Conservation (phyloP, 257 asterid genomes). For the Solanum medicagineum region DNA sequence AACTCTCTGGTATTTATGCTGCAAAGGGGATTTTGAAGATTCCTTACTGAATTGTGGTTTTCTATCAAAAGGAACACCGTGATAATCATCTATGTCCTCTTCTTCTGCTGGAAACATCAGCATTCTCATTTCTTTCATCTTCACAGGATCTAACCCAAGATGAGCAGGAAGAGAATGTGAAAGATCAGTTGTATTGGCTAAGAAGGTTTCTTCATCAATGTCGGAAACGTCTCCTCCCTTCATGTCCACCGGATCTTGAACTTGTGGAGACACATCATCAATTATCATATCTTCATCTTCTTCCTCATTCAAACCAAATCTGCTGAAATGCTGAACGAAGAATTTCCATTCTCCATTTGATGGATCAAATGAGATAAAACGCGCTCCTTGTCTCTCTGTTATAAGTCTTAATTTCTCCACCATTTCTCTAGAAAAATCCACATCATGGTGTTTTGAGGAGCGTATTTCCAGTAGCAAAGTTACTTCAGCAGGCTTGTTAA, state of each 20-base stretch:
- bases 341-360: constrained; percentile 68
- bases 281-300: constrained; percentile 79
- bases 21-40: constrained; percentile 49
- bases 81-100: constrained; percentile 42
- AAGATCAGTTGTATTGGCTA: constrained; percentile 37
- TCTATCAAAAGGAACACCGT: constrained; percentile 26
- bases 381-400: constrained; percentile 80
- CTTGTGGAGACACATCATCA: constrained; percentile 54
- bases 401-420: constrained; percentile 39
- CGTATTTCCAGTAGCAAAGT: constrained; percentile 36
- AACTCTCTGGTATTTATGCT: constrained; percentile 18
- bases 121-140: constrained; percentile 77
- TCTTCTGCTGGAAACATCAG: constrained; percentile 59
- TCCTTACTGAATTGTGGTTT: constrained; percentile 36
- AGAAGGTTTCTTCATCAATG: constrained; percentile 38
- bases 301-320: constrained; percentile 80
- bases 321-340: constrained; percentile 81
- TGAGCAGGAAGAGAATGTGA: constrained; percentile 97
- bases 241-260: constrained; percentile 33
- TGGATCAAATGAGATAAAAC: constrained; percentile 58
- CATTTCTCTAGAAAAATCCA: constrained; percentile 12
- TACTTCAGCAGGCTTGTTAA: constrained; percentile 91
- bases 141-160: constrained; percentile 84
- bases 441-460: neutral
- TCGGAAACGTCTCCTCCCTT: constrained; percentile 42